Evolutionary conservation across 495 filamentous ascomycete species (phyloP), one percentile per base, ranked within the genome.

Genomic region (Physcia stellaris): DNA sequence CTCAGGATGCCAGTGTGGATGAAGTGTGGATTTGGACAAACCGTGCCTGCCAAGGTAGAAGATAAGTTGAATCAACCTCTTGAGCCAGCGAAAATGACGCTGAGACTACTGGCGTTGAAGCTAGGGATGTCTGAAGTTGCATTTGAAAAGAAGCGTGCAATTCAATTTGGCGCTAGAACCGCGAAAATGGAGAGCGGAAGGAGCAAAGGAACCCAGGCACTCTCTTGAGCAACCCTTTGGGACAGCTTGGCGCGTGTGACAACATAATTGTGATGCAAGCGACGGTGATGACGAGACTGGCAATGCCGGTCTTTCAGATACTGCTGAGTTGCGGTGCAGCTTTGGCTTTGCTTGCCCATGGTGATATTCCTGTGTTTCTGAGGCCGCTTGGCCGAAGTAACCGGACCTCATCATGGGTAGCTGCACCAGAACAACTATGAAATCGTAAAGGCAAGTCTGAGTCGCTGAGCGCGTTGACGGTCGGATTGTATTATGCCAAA

Each of bases 61-160:
- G 11, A 59, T 50, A 36, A 51, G 38, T 11, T 49, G 35, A 36
- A 30, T 55, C 38, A 38, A 12, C 20, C 11, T 17, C 61, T 90
- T 23, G 82, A 93, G 45, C 66, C 78, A 0, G 84, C 76, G 26
- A 99, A 99, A 61, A 77, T 74, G 54, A 61, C 90, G 1, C 59
- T 96, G 26, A 67, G 90, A 10, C 64, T 94, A 9, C 55, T 96
- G 22, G 90, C 88, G 2, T 68, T 75, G 49, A 67, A 70, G 21
- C 55, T 95, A 6, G 82, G 81, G 1, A 72, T 99, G 67, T 47
- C 47, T 1, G 56, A 51, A 3, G 83, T 81, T 0, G 77, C 90
- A 2, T 64, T 58, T 21, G 86, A 94, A 58, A 94, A 90, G 67
- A 99, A 99, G 57, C 70, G 90, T 46, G 90, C 90, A 11, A 84